phyloP scores from a whole-genome alignment of 176 grass and related monocot genomes.

The Musa troglodytarum region DNA sequence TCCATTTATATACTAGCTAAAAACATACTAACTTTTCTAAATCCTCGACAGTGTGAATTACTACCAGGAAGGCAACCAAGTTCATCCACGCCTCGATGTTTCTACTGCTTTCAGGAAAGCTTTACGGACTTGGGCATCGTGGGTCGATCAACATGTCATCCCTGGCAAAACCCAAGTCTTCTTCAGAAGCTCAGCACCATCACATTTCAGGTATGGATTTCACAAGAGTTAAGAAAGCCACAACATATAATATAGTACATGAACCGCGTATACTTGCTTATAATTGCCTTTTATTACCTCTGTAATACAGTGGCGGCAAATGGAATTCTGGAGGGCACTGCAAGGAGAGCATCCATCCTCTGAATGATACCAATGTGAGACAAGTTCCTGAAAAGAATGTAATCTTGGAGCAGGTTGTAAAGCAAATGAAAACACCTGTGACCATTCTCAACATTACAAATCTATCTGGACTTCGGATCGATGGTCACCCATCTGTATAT shows the following conservation, averaged over 20 bases:
- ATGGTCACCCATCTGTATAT: constrained; percentile 80
- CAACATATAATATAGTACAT: too few species aligned
- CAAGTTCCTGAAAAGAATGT: constrained; percentile 36
- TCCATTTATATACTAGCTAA: neutral
- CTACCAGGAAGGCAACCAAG: constrained; percentile 71
- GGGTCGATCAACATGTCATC: constrained; percentile 53
- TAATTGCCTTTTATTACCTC: neutral
- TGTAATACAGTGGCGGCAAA: constrained; percentile 47
- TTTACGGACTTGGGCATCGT: constrained; percentile 71
- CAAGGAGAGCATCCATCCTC: constrained; percentile 43
- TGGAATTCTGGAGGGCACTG: constrained; percentile 96
- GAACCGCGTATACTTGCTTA: too few species aligned
- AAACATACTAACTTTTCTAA: constrained; percentile 15
- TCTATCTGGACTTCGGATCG: constrained; percentile 67
- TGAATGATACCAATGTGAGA: constrained; percentile 34
- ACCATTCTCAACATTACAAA: constrained; percentile 71
- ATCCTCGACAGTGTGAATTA: constrained; percentile 61
- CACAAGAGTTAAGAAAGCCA: neutral
- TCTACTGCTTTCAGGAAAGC: constrained; percentile 60
- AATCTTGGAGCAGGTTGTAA: constrained; percentile 46
- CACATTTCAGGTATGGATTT: constrained; percentile 72
- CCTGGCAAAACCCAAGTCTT: constrained; percentile 55
- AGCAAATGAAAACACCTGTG: constrained; percentile 63
- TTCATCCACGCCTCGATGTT: constrained; percentile 46
- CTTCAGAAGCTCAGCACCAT: constrained; percentile 78